A percentile compares a stretch with the other conserved stretches of the same genome.
These are phyloP conservation scores for Cokeromyces recurvatus DNA, from an alignment of 371 early-diverging fungal genomes.

Conservation along the genomic window DNA sequence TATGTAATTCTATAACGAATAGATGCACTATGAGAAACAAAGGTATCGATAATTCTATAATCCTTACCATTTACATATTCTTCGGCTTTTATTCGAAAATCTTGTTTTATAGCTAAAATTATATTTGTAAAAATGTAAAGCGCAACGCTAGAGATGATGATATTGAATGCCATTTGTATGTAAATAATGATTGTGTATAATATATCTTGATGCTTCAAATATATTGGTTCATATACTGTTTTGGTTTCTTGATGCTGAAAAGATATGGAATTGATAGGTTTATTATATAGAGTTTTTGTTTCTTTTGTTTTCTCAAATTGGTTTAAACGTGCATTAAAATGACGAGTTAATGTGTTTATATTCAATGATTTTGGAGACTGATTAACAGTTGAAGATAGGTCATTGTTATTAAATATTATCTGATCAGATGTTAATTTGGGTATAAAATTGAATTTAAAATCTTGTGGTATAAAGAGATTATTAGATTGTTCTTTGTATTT, in stretches of 20 bases:
- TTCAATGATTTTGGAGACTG: neutral
- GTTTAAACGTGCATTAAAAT: conserved; percentile 6
- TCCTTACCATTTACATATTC: conserved; percentile 60
- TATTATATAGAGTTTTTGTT: neutral
- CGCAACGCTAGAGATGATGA: conserved; percentile 45
- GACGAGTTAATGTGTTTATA: conserved; percentile 8
- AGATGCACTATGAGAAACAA: neutral
- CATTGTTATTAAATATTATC: conserved; percentile 16
- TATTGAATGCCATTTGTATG: conserved; percentile 58
- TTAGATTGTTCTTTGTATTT: too few species aligned
- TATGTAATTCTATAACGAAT: conserved; percentile 37
- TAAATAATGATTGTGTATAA: conserved; percentile 38
- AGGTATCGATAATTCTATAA: neutral
- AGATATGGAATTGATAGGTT: too few species aligned
- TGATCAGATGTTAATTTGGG: conserved; percentile 14
- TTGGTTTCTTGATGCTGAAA: neutral
- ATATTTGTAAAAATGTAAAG: conserved; percentile 56
- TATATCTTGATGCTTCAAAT: conserved; percentile 19
- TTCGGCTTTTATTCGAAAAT: conserved; percentile 62
- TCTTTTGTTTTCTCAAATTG: neutral
- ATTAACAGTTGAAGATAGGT: neutral
- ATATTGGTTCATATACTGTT: conserved; percentile 2
- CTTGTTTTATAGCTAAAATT: conserved; percentile 58
- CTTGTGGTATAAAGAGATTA: too few species aligned
- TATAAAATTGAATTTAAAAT: conserved; percentile 20